Evolutionary conservation across 2,329 filamentous ascomycete genomes (phyloP), one percentile per base, ranked within the genome.

Genomic region (Ceratocystis ficicola): DNA sequence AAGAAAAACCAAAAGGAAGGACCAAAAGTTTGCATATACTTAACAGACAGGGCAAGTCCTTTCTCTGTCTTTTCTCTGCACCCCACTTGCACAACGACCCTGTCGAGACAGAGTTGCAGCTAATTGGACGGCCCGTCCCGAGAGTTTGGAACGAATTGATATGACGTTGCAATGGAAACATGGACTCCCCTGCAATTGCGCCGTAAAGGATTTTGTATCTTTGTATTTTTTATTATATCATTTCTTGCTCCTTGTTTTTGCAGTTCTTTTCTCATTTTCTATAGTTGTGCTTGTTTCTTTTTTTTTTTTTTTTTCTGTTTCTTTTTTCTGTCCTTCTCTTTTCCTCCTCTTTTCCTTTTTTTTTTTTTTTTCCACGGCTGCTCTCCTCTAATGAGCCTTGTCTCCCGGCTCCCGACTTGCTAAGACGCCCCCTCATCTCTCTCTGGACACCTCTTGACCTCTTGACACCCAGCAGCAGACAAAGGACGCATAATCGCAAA

Each of bases 121-220:
- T 50, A 50, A 50, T 50, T 50, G 46, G 46, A 50, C 46, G 46
- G 46, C 46, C 46, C 46, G 46, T 50, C 46, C 46, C 46, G 46
- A 22, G n/a, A 50, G 46, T 8, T 50, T 50, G 46, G 46, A 22
- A 50, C 7, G n/a, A 22, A 50, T 8, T 50, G 46, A 50, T 48
- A 50, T 50, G 46, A 50, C 46, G 46, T 50, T 50, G 46, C 46
- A 50, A 22, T 50, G 4, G 17, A 6, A 10, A 7, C 46, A n/a
- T 22, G 46, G 17, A 1, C 10, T 7, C 10, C 46, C 46, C n/a
- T 50, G 46, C 32, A 36, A 10, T 36, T 36, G 8, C 32, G 7
- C 17, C n/a, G 7, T 10, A 50, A n/a, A 46, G 44, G 15, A 46
- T 46, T 50, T 22, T 50, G 46, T 50, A 50, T n/a, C 5, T 17